These are phyloP conservation scores for Groenewaldozyma auringiensis DNA, from an alignment of 1,139 yeast genomes.

Conservation along the genomic window DNA sequence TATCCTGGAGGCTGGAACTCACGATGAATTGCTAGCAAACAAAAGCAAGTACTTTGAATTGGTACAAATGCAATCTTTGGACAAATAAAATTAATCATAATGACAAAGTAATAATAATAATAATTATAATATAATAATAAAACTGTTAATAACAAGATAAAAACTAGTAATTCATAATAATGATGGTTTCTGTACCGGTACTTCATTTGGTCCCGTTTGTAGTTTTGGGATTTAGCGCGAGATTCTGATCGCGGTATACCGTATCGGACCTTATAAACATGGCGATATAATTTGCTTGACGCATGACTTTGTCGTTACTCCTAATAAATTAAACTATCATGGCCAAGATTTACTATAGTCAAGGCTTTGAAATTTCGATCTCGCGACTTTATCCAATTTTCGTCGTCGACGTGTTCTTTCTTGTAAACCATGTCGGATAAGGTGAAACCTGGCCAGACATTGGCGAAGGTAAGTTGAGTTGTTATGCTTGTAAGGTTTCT, in stretches of 20 bases:
- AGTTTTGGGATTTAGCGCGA: neutral
- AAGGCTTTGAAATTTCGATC: neutral
- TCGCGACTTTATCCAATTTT: neutral
- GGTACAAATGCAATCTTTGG: slow-evolving; percentile 34
- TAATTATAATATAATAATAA: too few species aligned
- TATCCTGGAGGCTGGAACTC: slow-evolving; percentile 65
- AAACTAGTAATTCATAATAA: too few species aligned
- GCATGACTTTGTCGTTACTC: too few species aligned
- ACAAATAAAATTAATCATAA: slow-evolving; percentile 10
- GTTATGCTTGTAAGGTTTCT: neutral
- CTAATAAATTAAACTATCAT: too few species aligned
- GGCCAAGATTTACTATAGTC: too few species aligned
- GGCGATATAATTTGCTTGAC: too few species aligned
- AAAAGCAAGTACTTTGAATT: slow-evolving; percentile 36
- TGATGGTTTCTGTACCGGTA: too few species aligned
- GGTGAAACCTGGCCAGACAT: slow-evolving; percentile 1
- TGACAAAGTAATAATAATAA: neutral
- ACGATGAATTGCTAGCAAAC: slow-evolving; percentile 31
- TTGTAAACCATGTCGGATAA: neutral
- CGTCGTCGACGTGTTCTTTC: neutral
- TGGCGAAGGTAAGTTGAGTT: neutral
- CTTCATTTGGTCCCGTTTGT: neutral
- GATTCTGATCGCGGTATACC: too few species aligned
- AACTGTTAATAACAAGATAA: too few species aligned
- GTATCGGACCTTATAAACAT: too few species aligned